Evolutionary conservation across 2,329 filamentous ascomycete species (phyloP).

Genomic region (Aspergillus puulaauensis): DNA sequence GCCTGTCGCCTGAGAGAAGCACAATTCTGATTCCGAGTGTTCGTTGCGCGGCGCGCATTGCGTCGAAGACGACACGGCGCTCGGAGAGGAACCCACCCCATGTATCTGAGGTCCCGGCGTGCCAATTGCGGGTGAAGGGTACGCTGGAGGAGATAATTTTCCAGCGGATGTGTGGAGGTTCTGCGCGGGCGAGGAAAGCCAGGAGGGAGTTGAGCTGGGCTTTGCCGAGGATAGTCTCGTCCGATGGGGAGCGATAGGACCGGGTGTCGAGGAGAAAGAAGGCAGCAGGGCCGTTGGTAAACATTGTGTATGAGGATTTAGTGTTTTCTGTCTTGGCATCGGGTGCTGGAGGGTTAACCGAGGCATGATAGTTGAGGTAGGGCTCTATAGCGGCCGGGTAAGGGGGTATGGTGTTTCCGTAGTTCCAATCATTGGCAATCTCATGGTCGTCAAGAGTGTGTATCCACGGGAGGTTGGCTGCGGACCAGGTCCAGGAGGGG

Average conservation of each 20-base stretch:
- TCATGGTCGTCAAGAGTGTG: slow-evolving; percentile 97
- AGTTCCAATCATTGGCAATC: slow-evolving; percentile 87
- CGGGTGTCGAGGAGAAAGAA: slow-evolving; percentile 96
- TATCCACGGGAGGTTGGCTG: slow-evolving; percentile 77
- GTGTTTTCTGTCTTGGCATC: slow-evolving; percentile 54
- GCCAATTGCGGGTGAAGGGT: slow-evolving; percentile 98
- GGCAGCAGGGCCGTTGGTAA: slow-evolving; percentile 82
- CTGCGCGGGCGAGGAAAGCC: slow-evolving; percentile 69
- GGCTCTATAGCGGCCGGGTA: slow-evolving; percentile 79
- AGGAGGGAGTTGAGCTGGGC: slow-evolving; percentile 79
- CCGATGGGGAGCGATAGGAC: slow-evolving; percentile 67
- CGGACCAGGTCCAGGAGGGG: slow-evolving; percentile 78
- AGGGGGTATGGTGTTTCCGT: slow-evolving; percentile 74
- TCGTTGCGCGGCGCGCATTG: slow-evolving; percentile 85
- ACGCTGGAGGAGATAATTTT: slow-evolving; percentile 89
- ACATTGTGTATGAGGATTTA: slow-evolving; percentile 73
- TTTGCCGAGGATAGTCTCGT: slow-evolving; percentile 73
- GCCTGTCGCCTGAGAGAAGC: slow-evolving; percentile 86
- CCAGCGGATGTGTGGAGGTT: slow-evolving; percentile 79
- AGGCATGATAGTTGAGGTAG: slow-evolving; percentile 81
- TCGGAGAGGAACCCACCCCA: slow-evolving; percentile 92
- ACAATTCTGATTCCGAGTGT: slow-evolving; percentile 72
- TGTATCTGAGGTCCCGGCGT: slow-evolving; percentile 80
- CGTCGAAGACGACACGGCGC: slow-evolving; percentile 74
- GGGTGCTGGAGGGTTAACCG: slow-evolving; percentile 63